Evolutionary conservation across 352 stramenopile genomes (phyloP), one percentile per base, ranked within the genome.

Genomic region (Salisapilia sapeloensis): DNA sequence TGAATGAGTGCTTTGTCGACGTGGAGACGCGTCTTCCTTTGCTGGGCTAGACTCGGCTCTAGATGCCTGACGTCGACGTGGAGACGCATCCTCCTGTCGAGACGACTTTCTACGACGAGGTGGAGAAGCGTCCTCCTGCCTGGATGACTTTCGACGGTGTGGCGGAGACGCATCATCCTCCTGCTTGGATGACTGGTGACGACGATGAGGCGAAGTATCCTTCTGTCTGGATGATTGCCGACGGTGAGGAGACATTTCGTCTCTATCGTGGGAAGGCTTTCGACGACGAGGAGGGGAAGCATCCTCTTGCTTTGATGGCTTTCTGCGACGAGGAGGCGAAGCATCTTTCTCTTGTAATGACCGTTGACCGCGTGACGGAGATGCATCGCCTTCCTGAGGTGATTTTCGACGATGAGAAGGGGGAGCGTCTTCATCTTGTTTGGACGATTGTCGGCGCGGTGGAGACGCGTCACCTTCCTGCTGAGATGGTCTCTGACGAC

Each of bases 101-200:
- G 3, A 13, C 4, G 24, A 12, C 6, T 13, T 24, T 15, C 21
- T 27, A 21, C 34, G 37, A 3, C 36, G 33, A n/a, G 37, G 48
- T 24, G 42, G 36, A 7, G 37, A 48, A 29, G 46, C 41, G 14
- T 37, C 35, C 6, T 14, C n/a, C 12, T 29, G 7, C 2, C 31
- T 27, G 12, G 3, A 13, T 6, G 24, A 12, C 6, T 13, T 24
- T 15, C 21, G 30, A 21, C 34, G 37, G 3, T 33, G 33, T 13
- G 37, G 48, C 22, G 42, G 36, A 7, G 37, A 48, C 22, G 24
- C 17, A 29, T 50, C 41, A 17, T 37, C 35, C 6, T 14, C n/a
- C 12, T 29, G 7, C 2, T 35, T 27, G 12, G 3, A n/a, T n/a
- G n/a, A n/a, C n/a, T n/a, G n/a, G 3, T 20, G 17, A n/a, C 38